phyloP scores from a whole-genome alignment of 31 red algal species.

The Endocladia muricata region DNA sequence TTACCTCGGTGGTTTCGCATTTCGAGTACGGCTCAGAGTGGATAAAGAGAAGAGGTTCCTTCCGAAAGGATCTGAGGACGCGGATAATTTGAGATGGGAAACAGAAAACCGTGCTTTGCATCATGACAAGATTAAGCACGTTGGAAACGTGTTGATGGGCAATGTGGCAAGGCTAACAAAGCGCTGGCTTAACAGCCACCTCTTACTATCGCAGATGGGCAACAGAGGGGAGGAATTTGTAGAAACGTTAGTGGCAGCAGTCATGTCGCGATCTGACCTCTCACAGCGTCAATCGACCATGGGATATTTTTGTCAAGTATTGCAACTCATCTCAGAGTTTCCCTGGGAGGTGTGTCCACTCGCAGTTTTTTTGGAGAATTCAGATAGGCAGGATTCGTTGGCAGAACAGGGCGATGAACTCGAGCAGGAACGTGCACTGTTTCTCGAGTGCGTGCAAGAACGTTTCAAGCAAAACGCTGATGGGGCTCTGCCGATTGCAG shows the following conservation, averaged over 20 bases:
- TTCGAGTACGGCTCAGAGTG: slow-evolving; percentile 45
- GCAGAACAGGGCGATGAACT: background rate
- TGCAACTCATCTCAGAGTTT: slow-evolving; percentile 57
- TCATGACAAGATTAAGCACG: slow-evolving; percentile 37
- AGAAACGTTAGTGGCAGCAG: slow-evolving; percentile 36
- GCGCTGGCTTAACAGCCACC: slow-evolving; percentile 42
- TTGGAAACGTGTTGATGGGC: slow-evolving; percentile 31
- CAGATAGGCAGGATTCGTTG: background rate
- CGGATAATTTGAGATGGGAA: slow-evolving; percentile 33
- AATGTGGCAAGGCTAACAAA: slow-evolving; percentile 32
- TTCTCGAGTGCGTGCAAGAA: slow-evolving; percentile 5
- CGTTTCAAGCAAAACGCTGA: background rate
- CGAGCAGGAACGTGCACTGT: background rate
- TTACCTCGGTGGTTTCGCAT: slow-evolving; percentile 32
- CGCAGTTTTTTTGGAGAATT: slow-evolving; percentile 21
- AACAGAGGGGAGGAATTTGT: slow-evolving; percentile 43
- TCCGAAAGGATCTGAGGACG: background rate
- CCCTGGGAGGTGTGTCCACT: slow-evolving; percentile 60
- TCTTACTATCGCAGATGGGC: slow-evolving; percentile 43
- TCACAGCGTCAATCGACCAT: slow-evolving; percentile 26
- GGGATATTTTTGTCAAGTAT: slow-evolving; percentile 48
- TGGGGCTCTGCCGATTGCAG: background rate
- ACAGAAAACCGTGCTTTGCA: slow-evolving; percentile 36
- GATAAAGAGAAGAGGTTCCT: slow-evolving; percentile 47
- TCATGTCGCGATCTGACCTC: background rate